Percentiles rank a stretch among this genome's conserved stretches.
phyloP scores from a whole-genome alignment of 176 grass and related monocot species.

The Aechmea fasciata region DNA sequence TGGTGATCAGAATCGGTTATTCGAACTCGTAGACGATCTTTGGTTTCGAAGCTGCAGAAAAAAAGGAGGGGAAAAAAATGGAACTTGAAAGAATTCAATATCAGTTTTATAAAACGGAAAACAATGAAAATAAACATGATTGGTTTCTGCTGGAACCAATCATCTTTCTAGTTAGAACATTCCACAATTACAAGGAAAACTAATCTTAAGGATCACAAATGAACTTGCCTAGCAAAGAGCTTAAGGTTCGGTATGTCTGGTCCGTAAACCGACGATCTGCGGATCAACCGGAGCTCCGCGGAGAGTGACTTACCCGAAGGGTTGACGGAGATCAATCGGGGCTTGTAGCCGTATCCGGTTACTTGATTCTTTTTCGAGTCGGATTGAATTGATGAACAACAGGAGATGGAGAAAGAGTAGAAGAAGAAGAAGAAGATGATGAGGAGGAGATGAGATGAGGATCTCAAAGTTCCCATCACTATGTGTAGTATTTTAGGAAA shows the following conservation, averaged over 20 bases:
- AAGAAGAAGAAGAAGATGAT: constrained; percentile 6
- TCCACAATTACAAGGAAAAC: neutral
- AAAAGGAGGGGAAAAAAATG: neutral
- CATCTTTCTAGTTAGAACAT: no score
- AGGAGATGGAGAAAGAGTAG: neutral
- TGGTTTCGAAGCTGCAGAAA: constrained; percentile 51
- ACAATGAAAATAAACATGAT: no score
- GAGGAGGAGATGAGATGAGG: constrained; percentile 2
- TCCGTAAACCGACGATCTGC: constrained; percentile 21
- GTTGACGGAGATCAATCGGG: constrained; percentile 7
- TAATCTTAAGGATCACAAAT: neutral
- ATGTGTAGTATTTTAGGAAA: neutral
- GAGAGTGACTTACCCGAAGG: constrained; percentile 22
- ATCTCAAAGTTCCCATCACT: constrained; percentile 1
- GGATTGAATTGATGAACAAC: neutral
- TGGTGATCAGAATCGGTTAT: constrained; percentile 58
- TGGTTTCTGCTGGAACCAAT: no score
- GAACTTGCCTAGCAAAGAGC: constrained; percentile 49
- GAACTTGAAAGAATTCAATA: no score
- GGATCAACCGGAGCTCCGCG: constrained; percentile 37
- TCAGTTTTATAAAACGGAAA: no score
- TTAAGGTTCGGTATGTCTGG: constrained; percentile 34
- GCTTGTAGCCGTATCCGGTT: constrained; percentile 34
- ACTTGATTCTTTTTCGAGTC: neutral
- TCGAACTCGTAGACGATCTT: constrained; percentile 57